Conservation (phyloP, 371 early-diverging fungal genomes). For the Circinella minor region DNA sequence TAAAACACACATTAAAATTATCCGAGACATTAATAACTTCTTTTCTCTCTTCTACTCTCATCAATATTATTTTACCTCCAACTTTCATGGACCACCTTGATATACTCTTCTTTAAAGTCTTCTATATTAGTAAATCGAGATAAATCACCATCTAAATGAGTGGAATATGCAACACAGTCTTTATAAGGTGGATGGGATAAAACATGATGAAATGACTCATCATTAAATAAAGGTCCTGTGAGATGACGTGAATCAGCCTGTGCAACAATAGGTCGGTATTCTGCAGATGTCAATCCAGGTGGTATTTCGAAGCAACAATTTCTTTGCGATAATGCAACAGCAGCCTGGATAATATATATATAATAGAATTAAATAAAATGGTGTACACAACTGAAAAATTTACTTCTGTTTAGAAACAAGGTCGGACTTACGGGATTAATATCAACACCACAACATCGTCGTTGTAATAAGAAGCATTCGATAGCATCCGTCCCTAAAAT, state of each 20-base stretch:
- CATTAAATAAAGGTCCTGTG: conserved; percentile 61
- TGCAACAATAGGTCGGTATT: conserved; percentile 82
- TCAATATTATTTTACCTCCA: conserved; percentile 53
- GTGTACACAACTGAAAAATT: too few species aligned
- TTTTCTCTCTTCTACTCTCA: too few species aligned
- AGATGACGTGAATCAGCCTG: conserved; percentile 78
- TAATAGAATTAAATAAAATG: too few species aligned
- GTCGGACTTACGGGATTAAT: conserved; percentile 76
- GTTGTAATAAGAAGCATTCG: conserved; percentile 82
- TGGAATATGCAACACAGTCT: conserved; percentile 84
- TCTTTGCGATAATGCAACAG: conserved; percentile 81
- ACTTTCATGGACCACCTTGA: conserved; percentile 71
- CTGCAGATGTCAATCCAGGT: conserved; percentile 69
- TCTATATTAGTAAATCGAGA: conserved; percentile 75
- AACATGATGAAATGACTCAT: conserved; percentile 80
- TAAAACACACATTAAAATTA: too few species aligned
- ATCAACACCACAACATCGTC: conserved; percentile 87
- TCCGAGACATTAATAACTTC: too few species aligned
- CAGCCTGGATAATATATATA: conserved; percentile 51
- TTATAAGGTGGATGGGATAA: conserved; percentile 95
- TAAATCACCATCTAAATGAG: conserved; percentile 82
- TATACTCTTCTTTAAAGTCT: conserved; percentile 83
- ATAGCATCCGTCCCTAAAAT: conserved; percentile 83
- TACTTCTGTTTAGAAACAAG: too few species aligned
- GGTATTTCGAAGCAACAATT: conserved; percentile 87